Base-by-base conservation (phyloP, 768 basidiomycete species). In the Suillus luteus region DNA sequence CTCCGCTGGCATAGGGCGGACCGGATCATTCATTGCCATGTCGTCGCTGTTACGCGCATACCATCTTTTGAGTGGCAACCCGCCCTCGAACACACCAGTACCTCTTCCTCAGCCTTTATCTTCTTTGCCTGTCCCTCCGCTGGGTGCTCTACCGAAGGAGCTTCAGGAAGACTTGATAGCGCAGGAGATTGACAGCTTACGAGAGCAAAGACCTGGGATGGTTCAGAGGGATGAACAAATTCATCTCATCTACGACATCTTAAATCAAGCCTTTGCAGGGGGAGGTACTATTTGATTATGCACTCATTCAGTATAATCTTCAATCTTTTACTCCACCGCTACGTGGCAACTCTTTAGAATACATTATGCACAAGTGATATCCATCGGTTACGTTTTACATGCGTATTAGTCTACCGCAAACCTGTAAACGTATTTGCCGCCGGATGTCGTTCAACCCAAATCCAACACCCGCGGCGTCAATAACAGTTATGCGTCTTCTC, bases 1-100 rank as follows among this genome's bases (percentile, higher is more conserved):
- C 71, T 94, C 92, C 33, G 94, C 95, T 1, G 94, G 94, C 5
- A 82, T 95, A 63, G 94, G 94, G 3, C 84, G 94, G 41, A 94
- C 94, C 5, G 94, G 94, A 19, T 85, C 93, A 7, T 94, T 93
- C 76, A 91, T 96, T 71, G 86, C 91, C 0, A 71, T 94, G 46
- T 86, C 86, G 10, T 95, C 93, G 14, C 78, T 95, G 43, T 80
- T 95, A n/a, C 90, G 92, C 35, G 73, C 80, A 38, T 75, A 85
- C 65, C 81, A 79, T 37, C 78, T 88, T 62, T 78, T 85, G 27
- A 75, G 75, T n/a, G 70, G 78, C 35, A 5, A 67, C 55, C 59
- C 62, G 12, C 37, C 63, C 59, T 52, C 69, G 10, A 66, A 81
- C 24, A 62, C 70, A 62, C 72, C 64, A 10, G 68, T 60, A 33